A percentile compares a stretch with the other conserved stretches of the same genome.
Conservation (phyloP, 2,329 filamentous ascomycete species). For the Alternaria triticina region DNA sequence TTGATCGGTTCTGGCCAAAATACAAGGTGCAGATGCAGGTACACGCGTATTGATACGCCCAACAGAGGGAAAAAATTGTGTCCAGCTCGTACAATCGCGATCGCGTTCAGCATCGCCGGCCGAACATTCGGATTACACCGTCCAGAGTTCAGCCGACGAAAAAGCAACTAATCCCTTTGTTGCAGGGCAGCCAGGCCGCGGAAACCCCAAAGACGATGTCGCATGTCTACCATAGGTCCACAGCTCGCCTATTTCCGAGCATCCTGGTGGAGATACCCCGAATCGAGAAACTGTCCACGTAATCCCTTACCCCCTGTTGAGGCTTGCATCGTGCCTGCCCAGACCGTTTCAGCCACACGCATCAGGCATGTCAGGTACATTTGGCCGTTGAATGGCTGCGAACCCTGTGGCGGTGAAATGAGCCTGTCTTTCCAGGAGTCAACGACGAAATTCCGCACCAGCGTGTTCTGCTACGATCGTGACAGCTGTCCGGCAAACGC, state of each 20-base stretch:
- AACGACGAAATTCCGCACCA: neutral
- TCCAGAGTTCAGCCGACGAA: neutral
- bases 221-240: neutral
- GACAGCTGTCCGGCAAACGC: neutral
- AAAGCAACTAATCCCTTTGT: neutral
- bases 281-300: conserved; percentile 11
- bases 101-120: neutral
- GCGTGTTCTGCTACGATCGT: neutral
- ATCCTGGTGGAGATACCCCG: conserved; percentile 1
- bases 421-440: neutral
- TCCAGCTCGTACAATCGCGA: neutral
- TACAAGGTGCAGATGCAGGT: neutral
- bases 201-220: neutral
- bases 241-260: conserved; percentile 2
- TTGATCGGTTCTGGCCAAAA: conserved; percentile 34
- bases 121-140: neutral
- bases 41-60: conserved; percentile 25
- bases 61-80: conserved; percentile 8
- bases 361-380: neutral
- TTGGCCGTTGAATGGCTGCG: conserved; percentile 7
- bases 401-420: conserved; percentile 3
- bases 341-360: conserved; percentile 8
- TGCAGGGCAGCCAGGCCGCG: neutral
- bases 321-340: conserved; percentile 1
- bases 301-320: conserved; percentile 14